These are phyloP conservation scores for Annulohypoxylon maeteangense DNA, from an alignment of 495 filamentous ascomycete genomes.

Conservation along the genomic window DNA sequence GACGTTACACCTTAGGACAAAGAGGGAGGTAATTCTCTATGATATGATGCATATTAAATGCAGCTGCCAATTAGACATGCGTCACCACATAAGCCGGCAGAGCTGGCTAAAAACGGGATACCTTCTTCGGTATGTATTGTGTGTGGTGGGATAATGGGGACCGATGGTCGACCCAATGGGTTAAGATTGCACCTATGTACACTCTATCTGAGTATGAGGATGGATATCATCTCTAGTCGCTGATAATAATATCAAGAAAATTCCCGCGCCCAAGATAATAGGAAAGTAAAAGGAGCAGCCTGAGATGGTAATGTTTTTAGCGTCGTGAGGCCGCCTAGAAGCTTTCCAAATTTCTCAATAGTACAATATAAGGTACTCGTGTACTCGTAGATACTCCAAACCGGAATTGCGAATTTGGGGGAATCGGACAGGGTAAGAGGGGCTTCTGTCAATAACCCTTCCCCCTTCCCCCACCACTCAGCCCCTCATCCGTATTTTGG, in stretches of 20 bases:
- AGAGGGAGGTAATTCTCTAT: slow-evolving; percentile 1
- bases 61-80: neutral
- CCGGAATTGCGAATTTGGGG: slow-evolving; percentile 20
- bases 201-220: slow-evolving; percentile 23
- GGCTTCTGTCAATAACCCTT: neutral
- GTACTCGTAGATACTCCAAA: slow-evolving; percentile 11
- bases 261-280: slow-evolving; percentile 27
- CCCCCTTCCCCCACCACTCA: slow-evolving; percentile 7
- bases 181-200: slow-evolving; percentile 29
- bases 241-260: slow-evolving; percentile 18
- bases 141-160: slow-evolving; percentile 16
- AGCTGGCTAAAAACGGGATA: slow-evolving; percentile 3
- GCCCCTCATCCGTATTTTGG: slow-evolving; percentile 31
- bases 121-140: neutral
- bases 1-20: neutral
- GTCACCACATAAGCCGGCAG: neutral
- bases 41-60: neutral
- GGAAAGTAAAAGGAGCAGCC: slow-evolving; percentile 11
- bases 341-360: slow-evolving; percentile 1
- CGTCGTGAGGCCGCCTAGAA: neutral
- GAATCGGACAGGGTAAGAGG: neutral
- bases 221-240: slow-evolving; percentile 37
- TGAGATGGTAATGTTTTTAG: slow-evolving; percentile 5
- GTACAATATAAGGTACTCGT: neutral
- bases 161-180: slow-evolving; percentile 6